Evolutionary conservation across 2,329 filamentous ascomycete species (phyloP), one percentile per base, ranked within the genome.

Genomic region (Botrytis aclada): DNA sequence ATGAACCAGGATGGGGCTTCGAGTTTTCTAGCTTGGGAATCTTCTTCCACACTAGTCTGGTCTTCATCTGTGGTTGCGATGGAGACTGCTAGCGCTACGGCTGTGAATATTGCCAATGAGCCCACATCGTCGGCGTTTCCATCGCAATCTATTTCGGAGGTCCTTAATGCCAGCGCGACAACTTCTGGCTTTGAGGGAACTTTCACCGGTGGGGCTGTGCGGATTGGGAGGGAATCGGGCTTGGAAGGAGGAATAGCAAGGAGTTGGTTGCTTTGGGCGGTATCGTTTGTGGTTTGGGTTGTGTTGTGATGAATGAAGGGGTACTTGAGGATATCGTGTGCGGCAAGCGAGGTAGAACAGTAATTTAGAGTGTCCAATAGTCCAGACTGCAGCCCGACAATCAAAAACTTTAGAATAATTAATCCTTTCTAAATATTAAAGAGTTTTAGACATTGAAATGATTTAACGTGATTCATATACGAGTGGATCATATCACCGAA

Each of bases 11-110:
- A n/a, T 39, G 22, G 12, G 22, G 6, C 16, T n/a, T 56, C 51
- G 18, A 29, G n/a, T 18, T 6, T 9, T 56, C 14, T 16, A 56
- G 51, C 51, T 18, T 18, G 51, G 51, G 51, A 29, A 6, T 18
- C n/a, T 56, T 16, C n/a, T 56, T 16, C n/a, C 5, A 29, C n/a
- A 14, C 51, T 3, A 32, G n/a, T 56, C 10, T 29, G 4, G 14
- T 18, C n/a, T 56, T 56, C 14, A n/a, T n/a, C n/a, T n/a, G n/a
- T n/a, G n/a, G 12, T 3, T 2, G 51, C 4, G 0, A 6, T 9
- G 51, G 14, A 56, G 51, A 18, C n/a, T 0, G 18, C n/a, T 8
- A 29, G 51, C n/a, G 51, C 51, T 18, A 56, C n/a, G 18, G 51
- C 51, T 43, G 62, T 25, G 18, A 45, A 14, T 65, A 12, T 22